Conservation (phyloP, 345 rosid genomes). For the Excoecaria agallocha region DNA sequence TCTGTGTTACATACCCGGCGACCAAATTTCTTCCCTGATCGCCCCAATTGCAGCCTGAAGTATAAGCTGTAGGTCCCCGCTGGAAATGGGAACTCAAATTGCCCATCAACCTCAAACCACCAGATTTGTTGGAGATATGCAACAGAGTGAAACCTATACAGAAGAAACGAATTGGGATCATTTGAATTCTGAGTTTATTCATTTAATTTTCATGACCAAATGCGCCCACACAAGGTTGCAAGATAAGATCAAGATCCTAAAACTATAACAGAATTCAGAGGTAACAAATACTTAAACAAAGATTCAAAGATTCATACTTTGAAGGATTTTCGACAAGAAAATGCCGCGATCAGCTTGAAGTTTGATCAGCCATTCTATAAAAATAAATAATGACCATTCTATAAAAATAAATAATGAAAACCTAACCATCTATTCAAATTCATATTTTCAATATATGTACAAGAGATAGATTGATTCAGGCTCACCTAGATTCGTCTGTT, state of each 20-base stretch:
- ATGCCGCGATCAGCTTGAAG: conserved; percentile 17
- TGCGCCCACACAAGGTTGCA: background rate
- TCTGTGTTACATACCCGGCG: conserved; percentile 64
- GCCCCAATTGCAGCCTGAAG: conserved; percentile 79
- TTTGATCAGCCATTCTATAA: conserved; percentile 28
- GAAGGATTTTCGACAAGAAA: conserved; percentile 28
- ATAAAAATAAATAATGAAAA: conserved; percentile 26
- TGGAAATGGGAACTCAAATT: conserved; percentile 75
- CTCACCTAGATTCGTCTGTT: conserved; percentile 86
- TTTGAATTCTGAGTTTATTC: background rate
- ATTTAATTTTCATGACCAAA: conserved; percentile 1
- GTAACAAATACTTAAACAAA: background rate
- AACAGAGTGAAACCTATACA: conserved; percentile 55
- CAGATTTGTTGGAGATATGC: conserved; percentile 94
- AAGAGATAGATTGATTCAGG: background rate
- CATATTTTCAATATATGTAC: background rate
- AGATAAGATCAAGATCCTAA: background rate
- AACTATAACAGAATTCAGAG: background rate
- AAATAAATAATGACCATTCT: too few species aligned
- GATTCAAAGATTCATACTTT: conserved; percentile 15
- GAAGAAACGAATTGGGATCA: conserved; percentile 20
- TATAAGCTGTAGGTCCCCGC: conserved; percentile 67
- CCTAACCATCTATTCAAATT: conserved; percentile 19
- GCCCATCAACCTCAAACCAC: conserved; percentile 94
- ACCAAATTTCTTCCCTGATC: conserved; percentile 61